Percentiles rank a stretch among this genome's conserved stretches.
phyloP scores from a whole-genome alignment of 2,329 filamentous ascomycete species.

The Pestalotiopsis sp. region DNA sequence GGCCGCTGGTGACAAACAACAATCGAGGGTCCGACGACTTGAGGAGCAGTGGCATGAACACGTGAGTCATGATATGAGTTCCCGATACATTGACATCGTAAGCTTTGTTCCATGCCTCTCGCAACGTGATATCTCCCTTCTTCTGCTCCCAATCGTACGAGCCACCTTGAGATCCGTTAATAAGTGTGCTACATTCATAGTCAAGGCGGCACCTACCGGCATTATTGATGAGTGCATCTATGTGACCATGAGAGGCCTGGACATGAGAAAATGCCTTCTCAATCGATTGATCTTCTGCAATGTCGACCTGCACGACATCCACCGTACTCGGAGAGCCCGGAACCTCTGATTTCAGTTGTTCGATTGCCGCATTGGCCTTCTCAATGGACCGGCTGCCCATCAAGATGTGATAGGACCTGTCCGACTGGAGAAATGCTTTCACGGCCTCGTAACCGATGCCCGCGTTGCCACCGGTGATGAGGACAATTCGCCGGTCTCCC shows the following conservation, averaged over 20 bases:
- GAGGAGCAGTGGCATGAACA: slow-evolving; percentile 47
- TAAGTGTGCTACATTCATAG: slow-evolving; percentile 23
- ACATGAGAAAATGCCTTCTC: slow-evolving; percentile 44
- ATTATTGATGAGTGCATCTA: slow-evolving; percentile 61
- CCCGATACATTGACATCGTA: slow-evolving; percentile 54
- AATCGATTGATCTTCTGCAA: slow-evolving; percentile 55
- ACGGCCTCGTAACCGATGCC: slow-evolving; percentile 62
- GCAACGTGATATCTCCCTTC: slow-evolving; percentile 27
- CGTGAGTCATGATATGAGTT: slow-evolving; percentile 40
- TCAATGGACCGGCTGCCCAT: slow-evolving; percentile 53
- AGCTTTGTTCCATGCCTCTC: slow-evolving; percentile 44
- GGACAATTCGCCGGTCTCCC: slow-evolving; percentile 34
- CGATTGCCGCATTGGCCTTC: slow-evolving; percentile 52
- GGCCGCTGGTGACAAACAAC: slow-evolving; percentile 50
- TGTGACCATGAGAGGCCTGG: slow-evolving; percentile 37
- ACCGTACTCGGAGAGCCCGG: slow-evolving; percentile 42
- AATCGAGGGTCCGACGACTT: slow-evolving; percentile 45
- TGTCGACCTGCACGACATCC: slow-evolving; percentile 51
- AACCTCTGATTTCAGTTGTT: slow-evolving; percentile 39
- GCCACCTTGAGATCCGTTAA: slow-evolving; percentile 32
- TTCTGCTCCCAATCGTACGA: slow-evolving; percentile 35
- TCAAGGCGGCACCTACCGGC: slow-evolving; percentile 39
- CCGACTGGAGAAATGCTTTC: slow-evolving; percentile 52
- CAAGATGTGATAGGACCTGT: slow-evolving; percentile 51
- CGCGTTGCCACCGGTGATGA: slow-evolving; percentile 64